Base-by-base conservation (phyloP, 2,329 filamentous ascomycete species). In the Kalmusia sp. region DNA sequence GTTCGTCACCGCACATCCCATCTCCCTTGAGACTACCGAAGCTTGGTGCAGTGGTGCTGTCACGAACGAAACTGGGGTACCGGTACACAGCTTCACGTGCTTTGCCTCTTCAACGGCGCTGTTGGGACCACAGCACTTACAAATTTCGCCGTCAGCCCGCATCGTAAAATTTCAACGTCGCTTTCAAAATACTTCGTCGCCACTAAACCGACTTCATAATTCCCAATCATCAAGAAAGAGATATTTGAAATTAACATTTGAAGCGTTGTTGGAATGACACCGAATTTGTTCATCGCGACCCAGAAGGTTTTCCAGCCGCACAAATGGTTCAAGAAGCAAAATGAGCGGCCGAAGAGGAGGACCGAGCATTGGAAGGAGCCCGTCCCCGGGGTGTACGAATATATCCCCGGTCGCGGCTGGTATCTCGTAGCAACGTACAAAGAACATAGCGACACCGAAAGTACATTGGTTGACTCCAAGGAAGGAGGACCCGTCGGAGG, bases 261-360 rank as follows among this genome's bases (percentile, higher is more conserved):
- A n/a, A 51, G 9, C 44, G 21, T 34, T n/a, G 27, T 59, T 50
- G 43, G 34, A 54, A 82, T 82, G 80, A 76, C 80, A 35, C 80
- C 80, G 56, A 82, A 82, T 62, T 75, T 81, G 43, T 79, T 80
- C 50, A 63, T 82, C 63, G 80, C 77, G 45, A 73, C 79, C n/a
- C 78, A 80, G 50, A 77, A 73, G 46, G 67, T 78, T 38, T 79
- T 80, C 65, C 77, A 76, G 49, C 80, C 80, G 6, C 68, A 73
- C 54, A 80, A 80, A 70, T 82, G 79, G 80, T 81, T 82, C 59
- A 71, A 76, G 31, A 72, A 66, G 17, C 69, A 76, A 30, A 70
- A 70, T 48, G 70, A 77, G 21, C 73, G 73, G 22, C 66, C 76
- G 2, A 65, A 72, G 33, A 71, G 76, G 58, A 71, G 70, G 27